Evolutionary conservation across 352 stramenopile genomes (phyloP).

Genomic region (Pythium dissimile): DNA sequence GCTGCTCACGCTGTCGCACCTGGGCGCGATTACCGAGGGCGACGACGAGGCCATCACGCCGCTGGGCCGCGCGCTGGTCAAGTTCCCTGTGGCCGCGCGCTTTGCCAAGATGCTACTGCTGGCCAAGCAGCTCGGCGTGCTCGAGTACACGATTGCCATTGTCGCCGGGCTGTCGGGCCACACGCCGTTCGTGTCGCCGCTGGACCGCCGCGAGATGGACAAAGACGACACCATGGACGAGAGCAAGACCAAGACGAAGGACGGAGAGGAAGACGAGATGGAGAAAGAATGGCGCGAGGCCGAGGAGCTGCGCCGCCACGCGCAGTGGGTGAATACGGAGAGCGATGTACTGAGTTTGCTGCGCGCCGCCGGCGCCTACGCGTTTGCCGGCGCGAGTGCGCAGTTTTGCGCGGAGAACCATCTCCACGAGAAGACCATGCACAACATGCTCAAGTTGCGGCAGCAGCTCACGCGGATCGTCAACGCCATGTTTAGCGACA

Average conservation of each 20-base stretch:
- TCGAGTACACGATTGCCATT: conserved; percentile 83
- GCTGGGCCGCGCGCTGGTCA: conserved; percentile 75
- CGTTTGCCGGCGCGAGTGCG: conserved; percentile 54
- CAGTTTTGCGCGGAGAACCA: conserved; percentile 75
- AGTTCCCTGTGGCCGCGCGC: conserved; percentile 82
- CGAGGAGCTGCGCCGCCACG: conserved; percentile 63
- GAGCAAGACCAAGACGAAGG: conserved; percentile 23
- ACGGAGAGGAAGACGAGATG: conserved; percentile 50
- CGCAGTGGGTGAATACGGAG: conserved; percentile 77
- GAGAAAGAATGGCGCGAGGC: conserved; percentile 71
- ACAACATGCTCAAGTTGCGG: conserved; percentile 84
- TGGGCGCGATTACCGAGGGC: conserved; percentile 59
- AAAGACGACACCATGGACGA: conserved; percentile 25
- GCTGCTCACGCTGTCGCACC: conserved; percentile 79
- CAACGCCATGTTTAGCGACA: conserved; percentile 55
- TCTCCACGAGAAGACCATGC: conserved; percentile 85
- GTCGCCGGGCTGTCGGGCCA: conserved; percentile 73
- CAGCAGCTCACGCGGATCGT: conserved; percentile 83
- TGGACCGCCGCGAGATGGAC: conserved; percentile 56
- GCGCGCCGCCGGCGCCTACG: conserved; percentile 73
- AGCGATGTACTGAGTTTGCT: conserved; percentile 80
- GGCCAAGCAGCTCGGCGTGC: conserved; percentile 56
- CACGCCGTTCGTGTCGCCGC: conserved; percentile 62
- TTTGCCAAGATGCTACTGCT: conserved; percentile 91
- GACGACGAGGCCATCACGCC: conserved; percentile 73